Evolutionary conservation across 176 grass and related monocot genomes (phyloP), one percentile per base, ranked within the genome.

Genomic region (Ensete glaucum): DNA sequence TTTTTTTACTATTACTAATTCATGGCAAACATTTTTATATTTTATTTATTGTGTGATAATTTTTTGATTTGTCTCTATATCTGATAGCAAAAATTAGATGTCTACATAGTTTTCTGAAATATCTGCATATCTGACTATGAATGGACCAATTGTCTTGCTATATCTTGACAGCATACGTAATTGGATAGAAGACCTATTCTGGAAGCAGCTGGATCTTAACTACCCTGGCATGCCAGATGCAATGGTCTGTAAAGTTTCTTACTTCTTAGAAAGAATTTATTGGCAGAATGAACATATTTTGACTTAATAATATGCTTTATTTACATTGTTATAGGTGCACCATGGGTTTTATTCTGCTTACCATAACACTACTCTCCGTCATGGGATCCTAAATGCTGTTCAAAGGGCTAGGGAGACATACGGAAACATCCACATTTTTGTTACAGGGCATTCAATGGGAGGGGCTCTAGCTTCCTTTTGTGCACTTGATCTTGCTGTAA

Each of bases 121-220:
- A 4, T 3, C 34, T 43, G 11, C 4, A 8, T 65, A 26, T 65
- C 21, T 65, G 2, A 15, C 14, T 60, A 26, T 15, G 3, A 13
- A 24, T 11, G 26, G 63, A 20, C 58, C 11, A 65, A 65, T 27
- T 26, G 23, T 26, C 21, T 65, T 65, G 13, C 22, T 29, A 13
- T 25, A 15, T 13, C 27, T 20, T 71, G 68, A 20, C 19, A 96
- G 93, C 24, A 67, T 88, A 63, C 76, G 73, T 52, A 92, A 96
- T 73, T 92, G 93, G 93, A 86, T 96, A 65, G 93, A 96, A 85
- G 93, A 96, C 90, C 77, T 96, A 57, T 96, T 92, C 73, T 96
- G 87, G 87, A 92, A 88, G 85, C 89, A 96, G 82, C 87, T 96
- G n/a, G 87, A 96, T 96, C 85, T 90, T 49, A 79, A 85, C 76